phyloP scores from a whole-genome alignment of 371 early-diverging fungal genomes.

The Paraphysoderma sedebokerense region DNA sequence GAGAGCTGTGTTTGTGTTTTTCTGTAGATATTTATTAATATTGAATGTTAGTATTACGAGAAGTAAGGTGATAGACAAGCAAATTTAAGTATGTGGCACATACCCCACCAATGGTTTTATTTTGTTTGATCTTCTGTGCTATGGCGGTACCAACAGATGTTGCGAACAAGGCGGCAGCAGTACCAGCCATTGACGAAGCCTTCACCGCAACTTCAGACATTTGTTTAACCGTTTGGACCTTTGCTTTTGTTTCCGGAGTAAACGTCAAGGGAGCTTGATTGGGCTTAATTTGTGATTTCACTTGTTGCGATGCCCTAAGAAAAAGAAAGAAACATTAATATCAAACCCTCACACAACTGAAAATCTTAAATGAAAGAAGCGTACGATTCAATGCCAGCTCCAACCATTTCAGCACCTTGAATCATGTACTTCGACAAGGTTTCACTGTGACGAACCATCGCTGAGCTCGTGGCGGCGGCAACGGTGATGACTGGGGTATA shows the following conservation, averaged over 20 bases:
- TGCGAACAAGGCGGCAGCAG: background rate
- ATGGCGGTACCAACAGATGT: background rate
- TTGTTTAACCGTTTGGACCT: background rate
- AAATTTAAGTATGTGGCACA: no score
- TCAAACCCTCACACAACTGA: no score
- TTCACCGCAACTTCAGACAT: background rate
- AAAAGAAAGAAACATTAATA: no score
- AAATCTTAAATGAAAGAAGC: background rate
- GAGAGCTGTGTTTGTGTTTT: background rate
- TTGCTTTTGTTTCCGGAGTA: background rate
- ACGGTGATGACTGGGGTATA: no score
- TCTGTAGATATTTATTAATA: no score
- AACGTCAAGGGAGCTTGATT: background rate
- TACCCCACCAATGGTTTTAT: no score
- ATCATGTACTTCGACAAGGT: background rate
- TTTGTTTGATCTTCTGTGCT: no score
- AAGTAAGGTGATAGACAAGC: no score
- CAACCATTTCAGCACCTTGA: background rate
- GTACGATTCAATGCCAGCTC: background rate
- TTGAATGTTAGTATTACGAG: no score
- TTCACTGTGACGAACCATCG: no score
- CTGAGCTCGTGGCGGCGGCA: no score
- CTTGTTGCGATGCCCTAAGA: no score
- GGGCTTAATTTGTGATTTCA: background rate
- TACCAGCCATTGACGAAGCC: background rate